Evolutionary conservation across 164 flowering plant species (phyloP), one percentile per base, ranked within the genome.

Genomic region (Vitis rotundifolia): DNA sequence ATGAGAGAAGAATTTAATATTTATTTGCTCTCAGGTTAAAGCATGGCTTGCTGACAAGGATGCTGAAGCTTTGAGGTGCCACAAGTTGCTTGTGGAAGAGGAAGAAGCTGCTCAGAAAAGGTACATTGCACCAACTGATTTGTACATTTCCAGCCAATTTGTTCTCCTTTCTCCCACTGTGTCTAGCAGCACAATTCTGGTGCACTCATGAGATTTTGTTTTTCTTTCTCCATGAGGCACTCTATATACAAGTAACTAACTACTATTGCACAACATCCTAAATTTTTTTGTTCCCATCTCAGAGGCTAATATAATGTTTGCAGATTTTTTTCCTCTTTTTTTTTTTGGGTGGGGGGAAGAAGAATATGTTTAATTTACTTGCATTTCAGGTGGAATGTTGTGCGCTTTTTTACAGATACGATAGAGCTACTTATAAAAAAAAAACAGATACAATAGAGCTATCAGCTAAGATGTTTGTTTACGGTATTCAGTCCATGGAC

Each of bases 91-190:
- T 61, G 87, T 93, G 75, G 98, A 90, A 82, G 98, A 93, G 77
- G 98, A 91, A 73, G 97, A 90, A 80, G 97, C 97, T 80, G 91
- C 90, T 70, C 92, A 84, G 81, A 90, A 76, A 76, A 89, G 93
- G 97, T 91, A 71, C 3, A 48, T 71, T 28, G 44, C 18, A 13
- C 57, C 16, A 19, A 9, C 12, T 64, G 29, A 29, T 69, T 26
- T 29, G 48, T 51, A 10, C 62, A 37, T 37, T 37, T 37, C 44
- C 44, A 37, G 44, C 44, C 44, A 37, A 37, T 37, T 37, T 37
- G 44, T 37, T 37, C 44, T 37, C 7, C 44, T 37, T 37, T 37
- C 44, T 37, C 44, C 44, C n/a, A 12, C 5, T 18, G 2, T 57
- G 0, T 57, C 28, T 16, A 5, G 28, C 11, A 0, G 59, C 19